Base-by-base conservation (phyloP, 371 early-diverging fungal species). In the Lichtheimia ramosa region DNA sequence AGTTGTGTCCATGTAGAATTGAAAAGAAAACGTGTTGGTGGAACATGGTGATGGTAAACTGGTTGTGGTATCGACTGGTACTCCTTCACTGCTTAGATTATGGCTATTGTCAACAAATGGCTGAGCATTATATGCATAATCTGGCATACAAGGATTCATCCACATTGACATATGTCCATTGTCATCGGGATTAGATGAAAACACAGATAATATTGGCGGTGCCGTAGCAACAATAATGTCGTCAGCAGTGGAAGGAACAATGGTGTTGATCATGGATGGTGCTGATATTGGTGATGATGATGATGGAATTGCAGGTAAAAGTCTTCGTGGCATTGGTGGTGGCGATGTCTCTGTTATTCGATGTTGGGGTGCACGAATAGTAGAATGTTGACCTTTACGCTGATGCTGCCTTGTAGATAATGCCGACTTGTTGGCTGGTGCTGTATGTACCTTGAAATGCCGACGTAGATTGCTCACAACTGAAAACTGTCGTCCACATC, bases 401-500 rank as follows among this genome's bases (percentile, higher is more conserved):
- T 34, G 34, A 3, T 27, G 27, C 10, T 28, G 28, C 28, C 34
- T 34, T 34, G 8, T 8, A 34, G 56, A 43, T n/a, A 55, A 15
- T 25, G 39, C 43, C 5, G 41, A 39, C 18, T 41, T 40, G 43
- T 25, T 55, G 13, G 46, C 56, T 25, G 41, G 16, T 15, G 25
- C 56, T 12, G 56, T 24, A 48, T 57, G 57, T 8, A 57, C 40
- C 25, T 56, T 60, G 25, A 43, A 49, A 24, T 61, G 62, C 21
- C 56, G 48, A 49, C 62, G 54, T 15, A 61, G 56, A 28, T 61
- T 61, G 52, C 62, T 61, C 6, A 61, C 16, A 15, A 61, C 62
- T 23, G 62, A 25, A 24, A 61, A 61, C 12, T 40, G 48, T 5
- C 54, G 43, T 2, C 27, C 41, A 49, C 62, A 61, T 18, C 62